Conservation (phyloP, 2,329 filamentous ascomycete genomes). For the Exophiala oligosperma region DNA sequence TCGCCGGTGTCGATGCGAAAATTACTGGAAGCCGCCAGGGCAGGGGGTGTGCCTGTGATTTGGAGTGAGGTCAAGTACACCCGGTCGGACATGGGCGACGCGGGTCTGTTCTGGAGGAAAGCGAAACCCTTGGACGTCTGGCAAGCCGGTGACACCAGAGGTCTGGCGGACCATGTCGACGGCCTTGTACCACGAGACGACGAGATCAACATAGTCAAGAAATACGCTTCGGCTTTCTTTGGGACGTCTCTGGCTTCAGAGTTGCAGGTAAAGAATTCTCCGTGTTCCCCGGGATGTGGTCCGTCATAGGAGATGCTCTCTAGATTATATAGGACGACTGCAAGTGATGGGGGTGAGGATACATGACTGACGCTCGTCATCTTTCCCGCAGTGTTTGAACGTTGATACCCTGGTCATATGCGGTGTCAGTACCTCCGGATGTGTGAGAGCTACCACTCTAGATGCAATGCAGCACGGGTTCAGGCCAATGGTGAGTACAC, state of each 20-base stretch:
- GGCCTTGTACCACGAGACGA: constrained; percentile 40
- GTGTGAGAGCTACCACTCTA: constrained; percentile 47
- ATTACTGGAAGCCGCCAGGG: constrained; percentile 44
- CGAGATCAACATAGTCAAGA: constrained; percentile 45
- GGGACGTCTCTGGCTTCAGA: constrained; percentile 46
- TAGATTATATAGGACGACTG: too few relatives aligned
- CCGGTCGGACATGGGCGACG: constrained; percentile 45
- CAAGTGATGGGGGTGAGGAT: constrained; percentile 32
- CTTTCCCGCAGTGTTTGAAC: neutral
- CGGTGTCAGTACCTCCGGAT: constrained; percentile 50
- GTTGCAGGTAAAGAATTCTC: constrained; percentile 34
- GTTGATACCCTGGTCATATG: constrained; percentile 40
- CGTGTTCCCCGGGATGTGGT: constrained; percentile 12
- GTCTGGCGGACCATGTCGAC: constrained; percentile 41
- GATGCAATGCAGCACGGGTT: constrained; percentile 49
- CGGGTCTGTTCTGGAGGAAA: constrained; percentile 47
- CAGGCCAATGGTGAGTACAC: constrained; percentile 39
- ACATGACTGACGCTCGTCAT: constrained; percentile 32
- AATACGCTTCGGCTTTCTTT: constrained; percentile 48
- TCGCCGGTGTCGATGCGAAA: constrained; percentile 41
- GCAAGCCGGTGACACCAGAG: constrained; percentile 41
- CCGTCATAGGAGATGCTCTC: too few relatives aligned
- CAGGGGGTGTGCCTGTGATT: constrained; percentile 40
- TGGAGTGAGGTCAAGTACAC: constrained; percentile 48
- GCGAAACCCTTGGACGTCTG: constrained; percentile 45